A percentile compares a stretch with the other conserved stretches of the same genome.
phyloP scores from a whole-genome alignment of 768 basidiomycete species.

The Leccinum imitatum region DNA sequence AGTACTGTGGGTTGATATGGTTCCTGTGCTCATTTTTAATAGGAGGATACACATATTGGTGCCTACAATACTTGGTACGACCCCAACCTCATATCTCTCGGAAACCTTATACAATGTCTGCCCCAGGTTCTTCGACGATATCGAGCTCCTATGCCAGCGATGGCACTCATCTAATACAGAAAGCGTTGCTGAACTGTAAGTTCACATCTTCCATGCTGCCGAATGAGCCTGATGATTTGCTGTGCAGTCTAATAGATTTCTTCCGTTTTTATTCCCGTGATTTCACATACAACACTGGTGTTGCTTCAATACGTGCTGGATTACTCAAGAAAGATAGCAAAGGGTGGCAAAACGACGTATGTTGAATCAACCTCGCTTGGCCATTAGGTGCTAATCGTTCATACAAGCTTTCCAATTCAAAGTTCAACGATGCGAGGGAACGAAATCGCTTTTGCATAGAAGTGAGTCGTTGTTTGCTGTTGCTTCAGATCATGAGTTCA shows the following conservation, averaged over 20 bases:
- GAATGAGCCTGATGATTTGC: conserved; percentile 6
- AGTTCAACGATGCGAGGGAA: conserved; percentile 75
- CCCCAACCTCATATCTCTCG: conserved; percentile 5
- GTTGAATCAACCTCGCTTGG: conserved; percentile 24
- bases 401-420: conserved; percentile 46
- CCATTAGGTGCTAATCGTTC: conserved; percentile 9
- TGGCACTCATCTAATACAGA: conserved; percentile 96
- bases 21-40: conserved; percentile 14
- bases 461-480: conserved; percentile 41
- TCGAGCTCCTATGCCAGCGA: conserved; percentile 84
- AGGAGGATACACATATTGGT: conserved; percentile 81
- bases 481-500: conserved; percentile 2
- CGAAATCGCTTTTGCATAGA: conserved; percentile 96
- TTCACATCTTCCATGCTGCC: conserved; percentile 12
- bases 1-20: conserved; percentile 16
- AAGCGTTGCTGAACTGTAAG: conserved; percentile 88
- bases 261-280: conserved; percentile 96
- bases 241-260: conserved; percentile 88
- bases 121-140: conserved; percentile 93
- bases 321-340: conserved; percentile 87
- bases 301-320: conserved; percentile 88
- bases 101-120: conserved; percentile 10
- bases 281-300: conserved; percentile 88
- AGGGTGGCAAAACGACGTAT: conserved; percentile 92
- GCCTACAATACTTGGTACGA: conserved; percentile 80